Evolutionary conservation across 257 asterid species (phyloP), one percentile per base, ranked within the genome.

Genomic region (Handroanthus guayacan): DNA sequence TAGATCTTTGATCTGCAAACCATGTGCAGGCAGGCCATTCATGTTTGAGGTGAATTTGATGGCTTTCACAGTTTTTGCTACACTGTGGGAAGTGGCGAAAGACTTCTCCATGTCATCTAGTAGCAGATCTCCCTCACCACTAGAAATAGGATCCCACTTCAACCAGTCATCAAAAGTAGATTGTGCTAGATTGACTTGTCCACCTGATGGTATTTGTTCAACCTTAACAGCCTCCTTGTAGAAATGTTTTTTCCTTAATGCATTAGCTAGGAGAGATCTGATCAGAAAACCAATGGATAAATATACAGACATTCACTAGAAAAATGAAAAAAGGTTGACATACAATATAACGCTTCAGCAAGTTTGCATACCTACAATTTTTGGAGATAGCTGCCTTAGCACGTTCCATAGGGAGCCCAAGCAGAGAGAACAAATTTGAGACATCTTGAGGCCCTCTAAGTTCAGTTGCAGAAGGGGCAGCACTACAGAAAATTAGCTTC

Each of bases 101-200:
- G 87, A 84, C 86, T 86, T 93, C 81, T 88, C 91, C 78, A 93
- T 84, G 84, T 93, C 98, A 64, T 91, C 98, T 77, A 95, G 81
- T 64, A 84, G 79, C 78, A 93, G 75, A 84, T 93, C 99, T 36
- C 97, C 99, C 70, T 88, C 96, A n/a, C 97, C 98, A 81, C 97
- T 93, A 54, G 97, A 93, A 52, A 95, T 86, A 77, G 97, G 98
- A 81, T 95, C 97, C 97, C 98, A 93, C 31, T 84, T 87, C 71
- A 88, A 91, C 96, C 94, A 93, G 69, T 90, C 99, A 45, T 83
- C 84, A 71, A 83, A 79, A 45, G 67, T 67, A 76, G 83, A 75
- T 60, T 85, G 69, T 57, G 58, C 81, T 3, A 82, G 65, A 78
- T 83, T 60, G 58, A 25, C 45, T 67, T 82, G 84, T 57, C 68